phyloP scores from a whole-genome alignment of 2,329 filamentous ascomycete species.

The Rhynchosporium secalis region DNA sequence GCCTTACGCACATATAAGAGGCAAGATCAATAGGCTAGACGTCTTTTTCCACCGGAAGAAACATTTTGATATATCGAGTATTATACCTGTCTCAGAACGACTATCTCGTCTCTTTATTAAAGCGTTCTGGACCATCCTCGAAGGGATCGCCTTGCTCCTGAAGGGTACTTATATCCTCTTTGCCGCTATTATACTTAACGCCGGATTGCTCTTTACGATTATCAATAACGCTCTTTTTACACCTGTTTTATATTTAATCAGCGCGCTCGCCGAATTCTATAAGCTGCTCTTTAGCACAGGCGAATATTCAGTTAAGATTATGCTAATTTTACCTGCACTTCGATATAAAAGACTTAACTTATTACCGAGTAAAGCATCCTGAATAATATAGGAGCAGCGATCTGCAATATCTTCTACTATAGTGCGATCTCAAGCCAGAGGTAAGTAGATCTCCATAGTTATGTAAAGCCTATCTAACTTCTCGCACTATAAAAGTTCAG shows the following conservation, averaged over 20 bases:
- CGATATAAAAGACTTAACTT: neutral
- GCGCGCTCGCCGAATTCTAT: neutral
- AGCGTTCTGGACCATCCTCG: constrained; percentile 2
- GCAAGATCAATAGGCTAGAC: too few species aligned
- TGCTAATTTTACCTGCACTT: neutral
- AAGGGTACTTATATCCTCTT: neutral
- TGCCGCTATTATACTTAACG: neutral
- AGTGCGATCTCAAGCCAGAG: too few species aligned
- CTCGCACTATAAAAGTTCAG: too few species aligned
- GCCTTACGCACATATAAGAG: too few species aligned
- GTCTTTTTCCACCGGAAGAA: neutral
- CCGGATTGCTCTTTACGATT: neutral
- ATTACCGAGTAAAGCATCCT: neutral
- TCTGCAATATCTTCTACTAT: too few species aligned
- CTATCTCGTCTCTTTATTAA: neutral
- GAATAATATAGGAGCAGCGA: too few species aligned
- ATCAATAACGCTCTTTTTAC: neutral
- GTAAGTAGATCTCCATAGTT: too few species aligned
- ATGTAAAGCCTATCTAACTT: too few species aligned
- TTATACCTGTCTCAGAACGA: neutral
- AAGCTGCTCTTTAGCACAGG: neutral
- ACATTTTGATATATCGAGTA: neutral
- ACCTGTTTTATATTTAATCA: neutral
- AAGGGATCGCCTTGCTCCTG: neutral
- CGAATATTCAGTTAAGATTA: neutral